Conservation (phyloP, 2,329 filamentous ascomycete genomes). For the Penicillium griseofulvum region DNA sequence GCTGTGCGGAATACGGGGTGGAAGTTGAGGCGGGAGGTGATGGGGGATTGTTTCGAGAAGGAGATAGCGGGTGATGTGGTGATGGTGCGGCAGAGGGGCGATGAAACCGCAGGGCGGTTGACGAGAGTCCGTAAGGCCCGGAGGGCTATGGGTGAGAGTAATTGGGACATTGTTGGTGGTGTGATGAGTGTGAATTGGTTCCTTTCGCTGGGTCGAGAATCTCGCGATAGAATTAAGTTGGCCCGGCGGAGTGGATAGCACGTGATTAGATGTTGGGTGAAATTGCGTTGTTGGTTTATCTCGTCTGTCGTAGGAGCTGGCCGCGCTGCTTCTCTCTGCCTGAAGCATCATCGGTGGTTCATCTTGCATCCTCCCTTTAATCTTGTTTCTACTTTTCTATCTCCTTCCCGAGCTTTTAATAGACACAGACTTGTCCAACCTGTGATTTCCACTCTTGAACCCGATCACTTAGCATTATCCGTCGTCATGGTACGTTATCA, state of each 20-base stretch:
- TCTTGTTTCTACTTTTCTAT: conserved; percentile 7
- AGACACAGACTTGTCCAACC: neutral
- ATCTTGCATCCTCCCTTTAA: conserved; percentile 17
- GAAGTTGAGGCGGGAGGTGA: conserved; percentile 23
- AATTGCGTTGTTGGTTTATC: conserved; percentile 25
- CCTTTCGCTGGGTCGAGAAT: conserved; percentile 6
- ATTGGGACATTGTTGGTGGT: conserved; percentile 32
- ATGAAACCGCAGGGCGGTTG: conserved; percentile 24
- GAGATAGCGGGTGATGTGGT: conserved; percentile 18
- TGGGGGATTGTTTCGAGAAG: conserved; percentile 19
- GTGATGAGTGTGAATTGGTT: neutral
- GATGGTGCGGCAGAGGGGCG: conserved; percentile 24
- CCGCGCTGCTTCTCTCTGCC: conserved; percentile 31
- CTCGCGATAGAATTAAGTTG: conserved; percentile 13
- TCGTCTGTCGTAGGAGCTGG: conserved; percentile 35
- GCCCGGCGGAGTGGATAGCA: conserved; percentile 11
- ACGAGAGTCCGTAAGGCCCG: conserved; percentile 35
- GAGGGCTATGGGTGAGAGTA: conserved; percentile 35
- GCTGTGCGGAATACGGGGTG: conserved; percentile 33
- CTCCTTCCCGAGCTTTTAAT: conserved; percentile 3
- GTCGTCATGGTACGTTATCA: conserved; percentile 33
- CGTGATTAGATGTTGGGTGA: conserved; percentile 18
- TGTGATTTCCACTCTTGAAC: neutral
- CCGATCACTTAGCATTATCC: neutral
- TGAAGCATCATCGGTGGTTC: conserved; percentile 19